phyloP scores from a whole-genome alignment of 192 early-diverging fungal species.

The Coemansia sp. region DNA sequence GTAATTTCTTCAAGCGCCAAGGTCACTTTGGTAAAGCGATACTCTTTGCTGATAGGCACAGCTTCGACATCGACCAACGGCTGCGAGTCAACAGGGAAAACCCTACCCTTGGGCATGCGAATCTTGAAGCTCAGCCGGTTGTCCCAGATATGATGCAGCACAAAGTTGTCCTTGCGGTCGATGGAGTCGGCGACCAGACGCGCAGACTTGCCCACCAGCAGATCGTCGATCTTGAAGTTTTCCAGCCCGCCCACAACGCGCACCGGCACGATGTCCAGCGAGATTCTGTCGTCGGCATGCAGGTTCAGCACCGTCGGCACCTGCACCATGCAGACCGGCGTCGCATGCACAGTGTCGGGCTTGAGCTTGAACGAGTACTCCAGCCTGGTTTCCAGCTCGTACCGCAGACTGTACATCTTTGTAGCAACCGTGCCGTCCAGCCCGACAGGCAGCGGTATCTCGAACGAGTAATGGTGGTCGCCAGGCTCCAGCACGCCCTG shows the following conservation, averaged over 20 bases:
- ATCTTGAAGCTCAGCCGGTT: conserved; percentile 18
- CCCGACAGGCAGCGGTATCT: conserved; percentile 30
- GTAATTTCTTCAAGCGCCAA: conserved; percentile 45
- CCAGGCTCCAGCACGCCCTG: conserved; percentile 25
- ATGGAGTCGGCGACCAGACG: conserved; percentile 24
- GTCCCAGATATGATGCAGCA: conserved; percentile 44
- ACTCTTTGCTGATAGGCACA: conserved; percentile 26
- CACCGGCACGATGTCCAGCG: conserved; percentile 14
- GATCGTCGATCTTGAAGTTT: conserved; percentile 3
- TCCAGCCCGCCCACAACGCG: not conserved
- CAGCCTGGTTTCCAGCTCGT: conserved; percentile 37
- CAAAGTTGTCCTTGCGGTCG: conserved; percentile 25
- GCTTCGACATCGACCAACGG: conserved; percentile 32
- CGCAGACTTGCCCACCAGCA: conserved; percentile 33
- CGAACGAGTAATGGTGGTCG: conserved; percentile 43
- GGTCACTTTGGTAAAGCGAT: conserved; percentile 15
- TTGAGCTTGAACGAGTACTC: conserved; percentile 46
- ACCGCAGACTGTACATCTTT: conserved; percentile 24
- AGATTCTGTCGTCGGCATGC: conserved; percentile 43
- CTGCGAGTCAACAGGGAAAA: conserved; percentile 11
- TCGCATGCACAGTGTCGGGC: conserved; percentile 16
- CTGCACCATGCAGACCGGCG: conserved; percentile 28
- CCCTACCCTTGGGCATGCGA: conserved; percentile 30
- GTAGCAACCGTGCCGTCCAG: conserved; percentile 31
- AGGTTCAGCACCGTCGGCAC: conserved; percentile 38